phyloP scores from a whole-genome alignment of 176 grass and related monocot genomes.

The Chrysopogon serrulatus region DNA sequence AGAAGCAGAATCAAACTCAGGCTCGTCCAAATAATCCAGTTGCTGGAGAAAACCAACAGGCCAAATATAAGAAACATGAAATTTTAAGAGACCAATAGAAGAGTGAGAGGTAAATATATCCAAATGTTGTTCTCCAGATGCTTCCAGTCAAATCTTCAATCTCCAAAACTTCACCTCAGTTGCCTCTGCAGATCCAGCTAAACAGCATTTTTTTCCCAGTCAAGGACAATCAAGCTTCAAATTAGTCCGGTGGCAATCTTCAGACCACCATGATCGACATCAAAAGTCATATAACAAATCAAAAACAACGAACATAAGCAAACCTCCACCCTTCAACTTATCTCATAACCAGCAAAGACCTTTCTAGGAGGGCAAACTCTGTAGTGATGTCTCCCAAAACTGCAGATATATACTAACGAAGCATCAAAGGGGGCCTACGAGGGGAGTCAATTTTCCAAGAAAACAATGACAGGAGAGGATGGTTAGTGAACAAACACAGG shows the following conservation, averaged over 20 bases:
- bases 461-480: not conserved
- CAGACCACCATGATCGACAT: not conserved
- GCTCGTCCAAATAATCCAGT: not conserved
- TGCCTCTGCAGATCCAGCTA: not conserved
- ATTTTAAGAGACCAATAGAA: not conserved
- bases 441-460: no score
- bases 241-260: not conserved
- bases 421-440: no score
- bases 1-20: not conserved
- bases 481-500: not conserved
- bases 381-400: not conserved
- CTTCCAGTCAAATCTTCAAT: not conserved
- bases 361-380: not conserved
- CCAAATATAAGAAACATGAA: not conserved
- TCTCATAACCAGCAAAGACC: not conserved
- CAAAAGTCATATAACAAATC: not conserved
- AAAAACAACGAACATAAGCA: not conserved
- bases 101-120: not conserved
- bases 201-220: not conserved
- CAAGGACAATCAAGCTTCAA: no score
- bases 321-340: constrained; percentile 14
- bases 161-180: not conserved
- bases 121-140: not conserved
- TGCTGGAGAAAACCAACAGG: not conserved
- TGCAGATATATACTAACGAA: not conserved